These are phyloP conservation scores for Suillus ampliporus DNA, from an alignment of 768 basidiomycete genomes.

Conservation along the genomic window DNA sequence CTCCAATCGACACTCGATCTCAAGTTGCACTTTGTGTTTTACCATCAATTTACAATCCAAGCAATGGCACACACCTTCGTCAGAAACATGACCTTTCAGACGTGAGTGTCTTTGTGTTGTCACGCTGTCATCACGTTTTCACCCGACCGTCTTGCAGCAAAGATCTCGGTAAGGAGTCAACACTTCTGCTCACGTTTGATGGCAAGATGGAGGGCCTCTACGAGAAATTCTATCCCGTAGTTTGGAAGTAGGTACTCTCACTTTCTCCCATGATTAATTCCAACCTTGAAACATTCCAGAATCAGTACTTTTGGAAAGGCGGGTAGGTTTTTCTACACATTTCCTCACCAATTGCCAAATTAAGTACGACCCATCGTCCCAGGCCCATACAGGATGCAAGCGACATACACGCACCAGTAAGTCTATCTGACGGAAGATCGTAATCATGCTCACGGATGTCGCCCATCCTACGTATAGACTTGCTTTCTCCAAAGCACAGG, in stretches of 20 bases:
- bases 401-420: background rate
- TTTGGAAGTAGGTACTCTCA: background rate
- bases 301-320: background rate
- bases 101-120: background rate
- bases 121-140: background rate
- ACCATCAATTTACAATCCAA: background rate
- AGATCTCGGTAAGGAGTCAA: background rate
- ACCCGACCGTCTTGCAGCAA: background rate
- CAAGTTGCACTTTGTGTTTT: background rate
- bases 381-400: background rate
- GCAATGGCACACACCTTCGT: background rate
- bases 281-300: background rate
- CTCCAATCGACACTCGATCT: no score
- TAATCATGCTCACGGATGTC: background rate
- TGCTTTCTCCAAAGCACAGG: background rate
- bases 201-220: background rate
- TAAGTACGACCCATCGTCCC: background rate
- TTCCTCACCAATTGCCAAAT: background rate
- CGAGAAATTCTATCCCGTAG: background rate
- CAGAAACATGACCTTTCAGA: slow-evolving; percentile 4
- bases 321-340: background rate
- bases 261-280: background rate
- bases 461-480: background rate
- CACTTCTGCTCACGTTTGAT: background rate
- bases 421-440: background rate